Evolutionary conservation across 106 monocot species (phyloP).

Genomic region (Dendrobium catenatum): DNA sequence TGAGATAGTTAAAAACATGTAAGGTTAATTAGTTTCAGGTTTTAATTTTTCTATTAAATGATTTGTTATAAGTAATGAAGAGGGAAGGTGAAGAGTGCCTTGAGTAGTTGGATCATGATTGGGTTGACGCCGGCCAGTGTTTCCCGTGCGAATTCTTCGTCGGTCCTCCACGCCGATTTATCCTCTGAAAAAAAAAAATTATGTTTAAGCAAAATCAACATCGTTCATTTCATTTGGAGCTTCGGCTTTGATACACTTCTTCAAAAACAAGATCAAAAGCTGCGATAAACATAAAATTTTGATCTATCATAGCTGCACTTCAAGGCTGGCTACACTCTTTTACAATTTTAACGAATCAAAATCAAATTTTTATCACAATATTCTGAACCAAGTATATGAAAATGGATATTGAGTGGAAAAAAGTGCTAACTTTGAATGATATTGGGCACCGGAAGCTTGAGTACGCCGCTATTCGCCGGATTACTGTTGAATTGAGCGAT

Average conservation of each 20-base stretch:
- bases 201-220: no score
- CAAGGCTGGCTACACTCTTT: no score
- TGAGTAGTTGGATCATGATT: constrained; percentile 32
- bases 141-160: constrained; percentile 62
- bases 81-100: constrained; percentile 10
- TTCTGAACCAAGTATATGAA: no score
- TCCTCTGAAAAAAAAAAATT: constrained; percentile 7
- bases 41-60: background rate
- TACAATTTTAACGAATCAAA: no score
- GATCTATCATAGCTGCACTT: no score
- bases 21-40: no score
- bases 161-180: constrained; percentile 50
- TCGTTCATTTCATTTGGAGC: no score
- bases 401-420: no score
- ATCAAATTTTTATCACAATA: no score
- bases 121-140: constrained; percentile 76
- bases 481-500: background rate
- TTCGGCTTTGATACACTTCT: no score
- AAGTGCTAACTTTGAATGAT: constrained; percentile 3
- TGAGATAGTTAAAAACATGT: background rate
- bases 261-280: no score
- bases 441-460: constrained; percentile 23
- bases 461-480: background rate
- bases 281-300: no score
- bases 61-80: background rate